Conservation (phyloP, 2,329 filamentous ascomycete genomes). For the Passalora sequoiae region DNA sequence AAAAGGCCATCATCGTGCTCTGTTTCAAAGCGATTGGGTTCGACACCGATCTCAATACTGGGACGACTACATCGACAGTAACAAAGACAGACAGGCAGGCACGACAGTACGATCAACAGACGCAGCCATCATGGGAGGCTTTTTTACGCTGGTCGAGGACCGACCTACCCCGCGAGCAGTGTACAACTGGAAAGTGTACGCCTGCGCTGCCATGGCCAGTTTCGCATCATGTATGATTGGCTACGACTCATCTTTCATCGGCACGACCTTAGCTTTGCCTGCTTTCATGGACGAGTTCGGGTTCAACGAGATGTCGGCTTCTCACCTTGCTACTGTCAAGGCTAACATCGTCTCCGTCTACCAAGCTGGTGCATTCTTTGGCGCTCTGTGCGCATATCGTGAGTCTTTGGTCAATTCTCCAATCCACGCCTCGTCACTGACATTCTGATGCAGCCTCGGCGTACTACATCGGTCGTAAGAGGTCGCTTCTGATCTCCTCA, state of each 20-base stretch:
- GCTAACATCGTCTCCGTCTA: conserved; percentile 76
- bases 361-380: conserved; percentile 80
- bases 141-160: conserved; percentile 36
- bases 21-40: not conserved
- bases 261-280: conserved; percentile 64
- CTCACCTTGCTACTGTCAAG: conserved; percentile 55
- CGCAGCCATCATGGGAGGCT: conserved; percentile 30
- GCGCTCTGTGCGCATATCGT: conserved; percentile 62
- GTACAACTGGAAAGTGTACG: conserved; percentile 57
- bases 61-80: not conserved
- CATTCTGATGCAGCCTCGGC: conserved; percentile 48
- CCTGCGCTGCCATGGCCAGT: conserved; percentile 51
- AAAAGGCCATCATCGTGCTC: no score
- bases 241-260: conserved; percentile 58
- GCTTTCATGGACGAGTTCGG: conserved; percentile 66
- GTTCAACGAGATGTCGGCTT: conserved; percentile 48
- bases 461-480: conserved; percentile 63
- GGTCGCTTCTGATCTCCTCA: conserved; percentile 57
- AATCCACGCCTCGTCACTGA: no score
- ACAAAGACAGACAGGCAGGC: not conserved
- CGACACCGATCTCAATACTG: not conserved
- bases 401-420: no score
- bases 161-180: conserved; percentile 53
- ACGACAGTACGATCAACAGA: not conserved
- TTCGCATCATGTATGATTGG: conserved; percentile 51